A percentile compares a stretch with the other conserved stretches of the same genome.
phyloP scores from a whole-genome alignment of 306 rosid species.

The Glycine tomentella region DNA sequence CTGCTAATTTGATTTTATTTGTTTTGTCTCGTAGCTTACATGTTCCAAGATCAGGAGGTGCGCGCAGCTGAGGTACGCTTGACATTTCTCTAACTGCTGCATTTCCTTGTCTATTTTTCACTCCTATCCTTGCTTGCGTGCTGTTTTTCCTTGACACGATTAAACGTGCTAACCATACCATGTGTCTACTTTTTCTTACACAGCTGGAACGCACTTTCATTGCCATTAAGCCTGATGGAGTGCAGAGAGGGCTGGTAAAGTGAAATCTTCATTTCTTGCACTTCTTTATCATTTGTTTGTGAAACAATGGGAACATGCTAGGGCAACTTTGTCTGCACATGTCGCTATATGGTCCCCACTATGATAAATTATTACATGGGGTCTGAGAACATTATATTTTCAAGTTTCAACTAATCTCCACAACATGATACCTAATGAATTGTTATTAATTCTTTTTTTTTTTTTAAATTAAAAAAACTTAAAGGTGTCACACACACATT shows the following conservation, averaged over 20 bases:
- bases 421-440: too few species aligned
- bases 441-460: too few species aligned
- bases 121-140: too few species aligned
- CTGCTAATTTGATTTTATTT: slow-evolving; percentile 1
- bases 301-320: background rate
- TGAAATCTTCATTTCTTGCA: slow-evolving; percentile 12
- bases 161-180: slow-evolving; percentile 1
- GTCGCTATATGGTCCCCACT: slow-evolving; percentile 10
- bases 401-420: too few species aligned
- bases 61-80: slow-evolving; percentile 88
- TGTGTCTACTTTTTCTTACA: slow-evolving; percentile 19
- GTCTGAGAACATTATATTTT: too few species aligned
- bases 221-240: slow-evolving; percentile 97
- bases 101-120: background rate
- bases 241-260: slow-evolving; percentile 94
- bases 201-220: slow-evolving; percentile 89
- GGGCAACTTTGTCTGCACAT: slow-evolving; percentile 12
- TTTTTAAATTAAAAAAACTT: too few species aligned
- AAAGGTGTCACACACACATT: too few species aligned
- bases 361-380: background rate
- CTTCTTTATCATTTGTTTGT: slow-evolving; percentile 37
- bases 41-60: slow-evolving; percentile 91
- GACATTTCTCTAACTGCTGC: background rate
- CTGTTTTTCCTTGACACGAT: slow-evolving; percentile 27
- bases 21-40: slow-evolving; percentile 64